Percentiles rank a stretch among this genome's conserved stretches.
Evolutionary conservation across 2,329 filamentous ascomycete genomes (phyloP).

Genomic region (Fusarium sp.): DNA sequence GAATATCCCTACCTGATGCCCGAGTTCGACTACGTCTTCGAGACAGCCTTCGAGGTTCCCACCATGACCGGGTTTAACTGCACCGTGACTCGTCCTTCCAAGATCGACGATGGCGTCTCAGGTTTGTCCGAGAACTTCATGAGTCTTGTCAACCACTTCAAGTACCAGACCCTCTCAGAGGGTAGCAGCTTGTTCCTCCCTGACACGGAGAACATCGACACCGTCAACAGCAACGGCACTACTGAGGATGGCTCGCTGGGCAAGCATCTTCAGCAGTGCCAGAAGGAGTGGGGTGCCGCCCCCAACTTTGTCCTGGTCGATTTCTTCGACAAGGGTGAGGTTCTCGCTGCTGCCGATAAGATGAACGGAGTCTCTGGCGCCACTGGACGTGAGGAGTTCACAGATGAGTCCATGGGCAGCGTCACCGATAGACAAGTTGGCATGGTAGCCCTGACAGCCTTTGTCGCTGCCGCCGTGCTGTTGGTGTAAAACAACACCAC

Average conservation of each 20-base stretch:
- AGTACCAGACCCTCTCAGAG: conserved; percentile 68
- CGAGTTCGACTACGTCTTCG: conserved; percentile 77
- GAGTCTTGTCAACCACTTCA: conserved; percentile 85
- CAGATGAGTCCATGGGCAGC: conserved; percentile 37
- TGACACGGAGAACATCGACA: conserved; percentile 69
- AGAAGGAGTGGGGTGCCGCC: conserved; percentile 68
- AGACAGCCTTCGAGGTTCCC: conserved; percentile 77
- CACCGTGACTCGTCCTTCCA: conserved; percentile 73
- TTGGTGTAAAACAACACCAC: conserved; percentile 47
- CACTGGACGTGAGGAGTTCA: conserved; percentile 52
- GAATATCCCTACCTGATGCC: conserved; percentile 70
- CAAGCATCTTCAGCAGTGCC: conserved; percentile 67
- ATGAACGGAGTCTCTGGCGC: conserved; percentile 69
- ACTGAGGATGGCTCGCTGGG: conserved; percentile 66
- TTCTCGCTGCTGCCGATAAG: conserved; percentile 76
- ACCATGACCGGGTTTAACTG: conserved; percentile 77
- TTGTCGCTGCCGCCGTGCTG: conserved; percentile 59
- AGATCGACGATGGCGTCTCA: conserved; percentile 61
- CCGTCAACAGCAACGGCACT: conserved; percentile 75
- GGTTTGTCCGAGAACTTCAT: conserved; percentile 72
- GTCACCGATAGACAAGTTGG: conserved; percentile 46
- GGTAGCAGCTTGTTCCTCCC: conserved; percentile 68
- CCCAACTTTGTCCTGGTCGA: conserved; percentile 85
- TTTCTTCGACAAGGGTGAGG: conserved; percentile 80
- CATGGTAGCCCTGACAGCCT: conserved; percentile 59